Base-by-base conservation (phyloP, 805 yeast genomes). In the Lipomyces chichibuensis region DNA sequence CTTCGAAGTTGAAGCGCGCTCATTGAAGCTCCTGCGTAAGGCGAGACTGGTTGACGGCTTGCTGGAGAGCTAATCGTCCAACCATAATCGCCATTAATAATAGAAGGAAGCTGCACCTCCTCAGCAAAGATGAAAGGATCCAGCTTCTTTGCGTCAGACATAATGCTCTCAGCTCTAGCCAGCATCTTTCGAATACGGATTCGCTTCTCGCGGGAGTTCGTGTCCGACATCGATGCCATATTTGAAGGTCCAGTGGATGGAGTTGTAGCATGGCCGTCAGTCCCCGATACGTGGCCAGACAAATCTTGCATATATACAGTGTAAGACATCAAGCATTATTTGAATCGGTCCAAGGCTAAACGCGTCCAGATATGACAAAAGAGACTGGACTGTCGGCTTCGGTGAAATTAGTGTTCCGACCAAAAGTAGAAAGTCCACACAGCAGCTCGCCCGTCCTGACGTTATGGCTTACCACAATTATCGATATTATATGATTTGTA, bases 61-160 rank as follows among this genome's bases (percentile, higher is more conserved):
- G 27, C 8, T 23, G 55, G 32, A 6, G 55, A 43, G 6, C 4
- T 17, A 43, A 43, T 43, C 23, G 49, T 13, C 63, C 63, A 60
- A 11, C 63, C 59, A n/a, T n/a, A 8, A n/a, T 20, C 20, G 20
- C 37, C 53, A 52, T 60, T 52, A n/a, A 54, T 33, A n/a, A 62
- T 46, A 11, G 46, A 52, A 14, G 58, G 46, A 27, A 46, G 43
- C 59, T 54, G 61, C 25, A 58, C 32, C 59, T 63, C 65, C 35
- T 63, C 65, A 6, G 59, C 49, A 52, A 63, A 63, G 6, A 63
- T 33, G 14, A 37, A 13, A 8, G 62, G 62, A 58, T 63, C 65
- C 23, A 58, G 43, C 6, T 13, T 56, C 35, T 46, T 43, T 43
- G 49, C 49, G 49, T n/a, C 49, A n/a, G 49, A n/a, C 23, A 43